These are phyloP conservation scores for Phycomyces nitens DNA, from an alignment of 192 early-diverging fungal species.

Conservation along the genomic window DNA sequence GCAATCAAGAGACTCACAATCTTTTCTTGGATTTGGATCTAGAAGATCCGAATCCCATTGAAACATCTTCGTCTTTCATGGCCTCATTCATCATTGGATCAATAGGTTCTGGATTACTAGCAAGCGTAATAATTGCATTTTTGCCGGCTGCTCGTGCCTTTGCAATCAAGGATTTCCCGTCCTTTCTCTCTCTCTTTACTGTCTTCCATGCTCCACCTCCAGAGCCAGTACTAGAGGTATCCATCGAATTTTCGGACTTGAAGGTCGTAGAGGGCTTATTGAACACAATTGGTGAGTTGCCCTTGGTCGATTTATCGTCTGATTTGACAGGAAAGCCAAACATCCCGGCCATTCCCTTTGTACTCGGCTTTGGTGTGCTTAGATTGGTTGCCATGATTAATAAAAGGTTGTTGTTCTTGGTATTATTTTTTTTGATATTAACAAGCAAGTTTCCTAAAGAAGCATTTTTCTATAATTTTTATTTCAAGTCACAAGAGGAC, in stretches of 20 bases:
- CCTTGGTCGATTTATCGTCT: too few relatives aligned
- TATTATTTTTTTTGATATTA: too few relatives aligned
- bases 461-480: too few relatives aligned
- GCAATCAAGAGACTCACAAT: slow-evolving; percentile 11
- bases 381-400: too few relatives aligned
- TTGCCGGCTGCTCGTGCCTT: slow-evolving; percentile 7
- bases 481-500: too few relatives aligned
- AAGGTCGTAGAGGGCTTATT: background rate
- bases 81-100: background rate
- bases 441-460: too few relatives aligned
- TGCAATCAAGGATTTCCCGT: slow-evolving; percentile 7
- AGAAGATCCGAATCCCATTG: slow-evolving; percentile 16
- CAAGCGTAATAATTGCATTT: background rate
- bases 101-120: background rate
- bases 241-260: background rate
- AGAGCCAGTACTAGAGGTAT: background rate
- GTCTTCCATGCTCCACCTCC: slow-evolving; percentile 20
- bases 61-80: slow-evolving; percentile 11
- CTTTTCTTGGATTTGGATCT: slow-evolving; percentile 16
- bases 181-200: background rate
- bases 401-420: too few relatives aligned
- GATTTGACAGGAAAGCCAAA: too few relatives aligned
- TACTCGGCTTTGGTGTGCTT: too few relatives aligned
- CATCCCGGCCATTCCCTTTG: too few relatives aligned
- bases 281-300: background rate